Conservation (phyloP, 495 filamentous ascomycete species). For the Podospora conica region DNA sequence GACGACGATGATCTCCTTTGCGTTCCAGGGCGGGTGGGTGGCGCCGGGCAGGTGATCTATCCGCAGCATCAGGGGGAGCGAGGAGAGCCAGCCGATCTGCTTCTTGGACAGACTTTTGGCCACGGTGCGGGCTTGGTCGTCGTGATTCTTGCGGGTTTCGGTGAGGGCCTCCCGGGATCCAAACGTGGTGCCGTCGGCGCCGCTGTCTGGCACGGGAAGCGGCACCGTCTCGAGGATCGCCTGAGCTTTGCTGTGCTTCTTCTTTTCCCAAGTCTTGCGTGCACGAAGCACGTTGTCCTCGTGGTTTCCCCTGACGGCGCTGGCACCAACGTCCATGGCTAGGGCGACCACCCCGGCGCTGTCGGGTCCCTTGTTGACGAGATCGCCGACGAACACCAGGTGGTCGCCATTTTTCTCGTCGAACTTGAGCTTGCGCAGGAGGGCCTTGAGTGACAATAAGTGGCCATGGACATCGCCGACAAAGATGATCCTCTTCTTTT, state of each 20-base stretch:
- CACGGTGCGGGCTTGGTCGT: slow-evolving; percentile 27
- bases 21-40: slow-evolving; percentile 28
- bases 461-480: slow-evolving; percentile 93
- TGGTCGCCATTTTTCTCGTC: slow-evolving; percentile 56
- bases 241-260: slow-evolving; percentile 4
- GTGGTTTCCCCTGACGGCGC: slow-evolving; percentile 86
- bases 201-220: not conserved
- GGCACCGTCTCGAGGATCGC: not conserved
- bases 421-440: slow-evolving; percentile 66
- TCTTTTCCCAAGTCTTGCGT: slow-evolving; percentile 10
- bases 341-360: slow-evolving; percentile 71
- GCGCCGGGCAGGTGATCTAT: slow-evolving; percentile 49
- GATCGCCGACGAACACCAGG: slow-evolving; percentile 74
- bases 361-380: slow-evolving; percentile 85
- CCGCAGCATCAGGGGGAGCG: slow-evolving; percentile 68
- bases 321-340: slow-evolving; percentile 61
- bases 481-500: slow-evolving; percentile 51
- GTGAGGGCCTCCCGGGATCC: not conserved
- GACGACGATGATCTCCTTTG: slow-evolving; percentile 64
- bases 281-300: slow-evolving; percentile 68
- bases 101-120: slow-evolving; percentile 34
- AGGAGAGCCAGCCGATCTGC: slow-evolving; percentile 64
- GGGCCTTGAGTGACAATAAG: slow-evolving; percentile 52
- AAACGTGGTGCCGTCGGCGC: not conserved
- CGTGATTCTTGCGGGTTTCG: slow-evolving; percentile 17